Percentiles rank a stretch among this genome's conserved stretches.
Evolutionary conservation across 1,284 basidiomycete genomes (phyloP).

Genomic region (Cutaneotrichosporon spelunceum): DNA sequence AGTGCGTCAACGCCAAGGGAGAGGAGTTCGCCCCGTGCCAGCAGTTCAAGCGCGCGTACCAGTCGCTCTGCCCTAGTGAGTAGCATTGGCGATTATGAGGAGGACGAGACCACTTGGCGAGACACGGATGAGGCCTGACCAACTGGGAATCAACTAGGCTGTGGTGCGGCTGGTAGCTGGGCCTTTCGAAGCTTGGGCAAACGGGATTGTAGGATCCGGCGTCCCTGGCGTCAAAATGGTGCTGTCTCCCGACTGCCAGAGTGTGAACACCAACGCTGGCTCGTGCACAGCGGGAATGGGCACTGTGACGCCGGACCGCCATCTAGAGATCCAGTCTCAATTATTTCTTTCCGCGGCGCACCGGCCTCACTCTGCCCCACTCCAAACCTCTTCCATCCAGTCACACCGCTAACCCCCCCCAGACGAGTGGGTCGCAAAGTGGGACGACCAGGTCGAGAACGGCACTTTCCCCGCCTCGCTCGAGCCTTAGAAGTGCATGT

Average conservation of each 20-base stretch:
- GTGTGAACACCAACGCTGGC: background rate
- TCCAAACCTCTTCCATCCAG: background rate
- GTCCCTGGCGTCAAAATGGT: background rate
- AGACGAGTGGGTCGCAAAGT: constrained; percentile 86
- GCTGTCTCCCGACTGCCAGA: background rate
- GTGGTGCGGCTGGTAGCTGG: background rate
- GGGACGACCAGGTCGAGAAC: constrained; percentile 87
- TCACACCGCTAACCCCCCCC: constrained; percentile 25
- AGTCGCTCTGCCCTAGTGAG: constrained; percentile 96
- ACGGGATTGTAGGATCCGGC: background rate
- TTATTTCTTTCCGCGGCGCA: too few relatives aligned
- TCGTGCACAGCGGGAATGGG: background rate
- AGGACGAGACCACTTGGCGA: background rate
- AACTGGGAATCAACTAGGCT: background rate
- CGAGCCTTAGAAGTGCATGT: constrained; percentile 59
- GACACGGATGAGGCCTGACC: background rate
- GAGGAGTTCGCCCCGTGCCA: constrained; percentile 98
- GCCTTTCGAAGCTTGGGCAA: constrained; percentile 1
- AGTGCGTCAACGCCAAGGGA: constrained; percentile 94
- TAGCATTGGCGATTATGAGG: constrained; percentile 29
- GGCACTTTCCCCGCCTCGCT: constrained; percentile 88
- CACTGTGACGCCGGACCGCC: background rate
- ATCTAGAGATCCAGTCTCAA: background rate
- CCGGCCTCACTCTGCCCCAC: too few relatives aligned
- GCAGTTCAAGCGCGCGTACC: constrained; percentile 95